phyloP scores from a whole-genome alignment of 495 filamentous ascomycete genomes.

The Tuber microsphaerosporum region DNA sequence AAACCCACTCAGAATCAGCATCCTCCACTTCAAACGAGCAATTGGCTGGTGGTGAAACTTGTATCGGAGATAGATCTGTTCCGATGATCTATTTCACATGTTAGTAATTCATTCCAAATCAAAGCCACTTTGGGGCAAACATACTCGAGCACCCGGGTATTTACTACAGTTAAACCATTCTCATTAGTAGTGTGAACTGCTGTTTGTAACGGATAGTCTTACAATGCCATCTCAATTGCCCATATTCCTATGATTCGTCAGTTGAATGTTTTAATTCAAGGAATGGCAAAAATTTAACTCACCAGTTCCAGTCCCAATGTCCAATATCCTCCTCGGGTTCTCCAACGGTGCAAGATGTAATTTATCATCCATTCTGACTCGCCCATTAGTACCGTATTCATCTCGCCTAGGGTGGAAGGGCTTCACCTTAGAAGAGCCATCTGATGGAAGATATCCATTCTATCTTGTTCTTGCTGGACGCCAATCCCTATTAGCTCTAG shows the following conservation, averaged over 20 bases:
- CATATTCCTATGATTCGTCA: slow-evolving; percentile 24
- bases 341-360: slow-evolving; percentile 34
- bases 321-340: slow-evolving; percentile 35
- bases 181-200: not conserved
- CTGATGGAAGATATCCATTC: slow-evolving; percentile 37
- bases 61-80: slow-evolving; percentile 39
- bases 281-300: not conserved
- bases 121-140: slow-evolving; percentile 3
- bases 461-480: slow-evolving; percentile 38
- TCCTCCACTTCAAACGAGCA: slow-evolving; percentile 40
- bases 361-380: slow-evolving; percentile 30
- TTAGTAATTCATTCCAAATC: slow-evolving; percentile 8
- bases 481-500: not conserved
- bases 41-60: slow-evolving; percentile 36
- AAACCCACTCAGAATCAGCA: slow-evolving; percentile 37
- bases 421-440: slow-evolving; percentile 33
- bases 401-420: not conserved
- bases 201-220: not conserved
- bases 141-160: slow-evolving; percentile 34
- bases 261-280: not conserved
- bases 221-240: slow-evolving; percentile 41
- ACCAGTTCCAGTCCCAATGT: slow-evolving; percentile 39
- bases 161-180: slow-evolving; percentile 18
- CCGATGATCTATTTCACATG: slow-evolving; percentile 30
- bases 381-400: not conserved